Percentiles rank a stretch among this genome's conserved stretches.
These are phyloP conservation scores for Aspergillus arachidicola DNA, from an alignment of 2,329 filamentous ascomycete genomes.

Conservation along the genomic window DNA sequence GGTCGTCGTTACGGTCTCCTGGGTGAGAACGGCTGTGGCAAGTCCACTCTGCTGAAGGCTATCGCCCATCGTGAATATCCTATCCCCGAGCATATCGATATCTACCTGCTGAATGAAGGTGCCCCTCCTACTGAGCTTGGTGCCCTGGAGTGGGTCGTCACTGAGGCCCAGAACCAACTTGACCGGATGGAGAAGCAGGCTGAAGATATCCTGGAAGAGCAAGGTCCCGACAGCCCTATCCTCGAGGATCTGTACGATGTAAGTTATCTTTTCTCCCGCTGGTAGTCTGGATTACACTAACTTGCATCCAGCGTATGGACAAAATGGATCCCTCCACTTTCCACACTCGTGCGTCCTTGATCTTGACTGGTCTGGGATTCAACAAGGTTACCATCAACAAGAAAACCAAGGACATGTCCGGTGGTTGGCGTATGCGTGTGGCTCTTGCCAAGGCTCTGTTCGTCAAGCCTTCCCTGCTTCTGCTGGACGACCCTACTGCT, in stretches of 20 bases:
- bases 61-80: conserved; percentile 93
- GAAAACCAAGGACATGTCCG: conserved; percentile 99
- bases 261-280: conserved; percentile 41
- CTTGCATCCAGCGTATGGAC: conserved; percentile 77
- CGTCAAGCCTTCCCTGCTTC: conserved; percentile 92
- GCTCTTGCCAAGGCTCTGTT: conserved; percentile 96
- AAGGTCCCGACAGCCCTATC: conserved; percentile 87
- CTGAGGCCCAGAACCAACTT: conserved; percentile 90
- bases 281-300: conserved; percentile 23
- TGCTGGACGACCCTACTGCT: conserved; percentile 97
- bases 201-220: conserved; percentile 86
- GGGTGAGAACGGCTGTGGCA: conserved; percentile 98
- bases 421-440: conserved; percentile 99
- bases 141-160: conserved; percentile 96
- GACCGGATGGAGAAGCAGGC: conserved; percentile 84
- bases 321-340: conserved; percentile 98
- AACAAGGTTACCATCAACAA: conserved; percentile 98
- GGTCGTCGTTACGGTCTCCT: conserved; percentile 91
- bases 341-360: conserved; percentile 90
- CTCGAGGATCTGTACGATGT: conserved; percentile 96
- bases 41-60: conserved; percentile 95
- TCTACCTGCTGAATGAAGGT: conserved; percentile 97
- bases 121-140: conserved; percentile 85
- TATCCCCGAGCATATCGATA: conserved; percentile 93
- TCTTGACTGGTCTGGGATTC: conserved; percentile 97